Evolutionary conservation across 208 protist species (phyloP), one percentile per base, ranked within the genome.

Genomic region (Acanthamoeba castellanii): DNA sequence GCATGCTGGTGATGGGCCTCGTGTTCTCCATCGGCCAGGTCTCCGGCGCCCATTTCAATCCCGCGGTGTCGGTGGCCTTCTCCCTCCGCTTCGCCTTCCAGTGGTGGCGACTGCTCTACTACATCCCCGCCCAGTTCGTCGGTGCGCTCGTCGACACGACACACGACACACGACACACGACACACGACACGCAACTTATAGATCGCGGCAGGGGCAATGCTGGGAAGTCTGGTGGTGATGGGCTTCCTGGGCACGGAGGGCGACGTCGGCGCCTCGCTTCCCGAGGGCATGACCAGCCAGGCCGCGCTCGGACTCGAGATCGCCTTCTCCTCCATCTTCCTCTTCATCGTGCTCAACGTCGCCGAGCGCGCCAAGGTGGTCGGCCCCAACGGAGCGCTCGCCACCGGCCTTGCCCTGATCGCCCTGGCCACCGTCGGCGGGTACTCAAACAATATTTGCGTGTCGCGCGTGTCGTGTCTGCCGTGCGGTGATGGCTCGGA

Each of bases 281-380:
- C 76, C 3, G 76, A 47, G 13, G 47, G 22, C 30, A 59, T 57
- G 76, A 59, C 76, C 30, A 47, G 13, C 20, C 34, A 30, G 11
- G 9, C 42, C 20, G 45, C 25, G 18, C 76, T 84, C 1, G 76
- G 11, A 5, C 13, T 84, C 6, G 34, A 47, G 76, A 25, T 84
- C 34, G 8, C 42, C 16, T 84, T 47, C 76, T 37, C 76, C 42
- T 7, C 76, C 9, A 47, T 84, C 25, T n/a, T 57, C 42, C 8
- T 57, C 25, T 84, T 84, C 45, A 22, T 84, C 18, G 42, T 32
- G 4, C 76, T 84, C 34, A 84, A 47, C 76, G 76, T 84, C 9
- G 32, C 76, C 76, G 76, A 84, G 47, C 76, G 76, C 76, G 76
- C 76, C 32, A 84, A 84, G 76, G 76, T 84, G 34, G 76, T 84